Conservation (phyloP, 805 yeast species). For the Wickerhamiella allomyrinae region DNA sequence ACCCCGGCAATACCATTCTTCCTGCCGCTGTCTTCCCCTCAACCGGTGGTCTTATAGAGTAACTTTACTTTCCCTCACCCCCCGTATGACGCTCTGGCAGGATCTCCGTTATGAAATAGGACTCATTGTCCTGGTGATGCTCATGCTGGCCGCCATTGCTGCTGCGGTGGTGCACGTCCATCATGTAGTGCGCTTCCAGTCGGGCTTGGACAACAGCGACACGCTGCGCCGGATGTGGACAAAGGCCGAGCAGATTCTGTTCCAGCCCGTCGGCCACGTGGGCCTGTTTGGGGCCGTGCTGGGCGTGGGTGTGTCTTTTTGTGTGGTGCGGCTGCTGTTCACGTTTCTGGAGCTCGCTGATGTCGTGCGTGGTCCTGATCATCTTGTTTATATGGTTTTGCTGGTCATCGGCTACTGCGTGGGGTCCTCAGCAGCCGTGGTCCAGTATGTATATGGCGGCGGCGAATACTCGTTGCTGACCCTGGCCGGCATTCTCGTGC, state of each 20-base stretch:
- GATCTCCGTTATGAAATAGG: background rate
- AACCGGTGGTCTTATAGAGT: too few relatives aligned
- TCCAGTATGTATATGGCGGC: slow-evolving; percentile 12
- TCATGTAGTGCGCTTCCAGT: slow-evolving; percentile 15
- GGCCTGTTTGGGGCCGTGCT: slow-evolving; percentile 10
- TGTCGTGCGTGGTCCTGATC: slow-evolving; percentile 8
- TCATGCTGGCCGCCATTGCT: slow-evolving; percentile 14
- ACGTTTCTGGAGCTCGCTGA: slow-evolving; percentile 16
- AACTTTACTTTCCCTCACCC: too few relatives aligned
- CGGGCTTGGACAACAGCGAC: slow-evolving; percentile 18
- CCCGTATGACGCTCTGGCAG: background rate
- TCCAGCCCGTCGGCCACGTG: slow-evolving; percentile 14
- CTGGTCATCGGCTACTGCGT: background rate
- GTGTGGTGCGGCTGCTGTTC: slow-evolving; percentile 10
- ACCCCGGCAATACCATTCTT: too few relatives aligned
- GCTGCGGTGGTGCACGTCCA: slow-evolving; percentile 14
- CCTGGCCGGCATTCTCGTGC: background rate
- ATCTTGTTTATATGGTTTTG: slow-evolving; percentile 7
- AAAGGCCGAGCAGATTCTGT: slow-evolving; percentile 15
- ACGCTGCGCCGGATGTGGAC: slow-evolving; percentile 19
- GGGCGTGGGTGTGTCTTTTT: background rate
- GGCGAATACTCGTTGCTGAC: slow-evolving; percentile 6
- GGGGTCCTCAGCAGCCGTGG: slow-evolving; percentile 11
- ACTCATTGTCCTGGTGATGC: slow-evolving; percentile 11
- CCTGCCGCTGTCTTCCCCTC: too few relatives aligned